phyloP scores from a whole-genome alignment of 192 early-diverging fungal species.

The Paraglomus brasilianum region DNA sequence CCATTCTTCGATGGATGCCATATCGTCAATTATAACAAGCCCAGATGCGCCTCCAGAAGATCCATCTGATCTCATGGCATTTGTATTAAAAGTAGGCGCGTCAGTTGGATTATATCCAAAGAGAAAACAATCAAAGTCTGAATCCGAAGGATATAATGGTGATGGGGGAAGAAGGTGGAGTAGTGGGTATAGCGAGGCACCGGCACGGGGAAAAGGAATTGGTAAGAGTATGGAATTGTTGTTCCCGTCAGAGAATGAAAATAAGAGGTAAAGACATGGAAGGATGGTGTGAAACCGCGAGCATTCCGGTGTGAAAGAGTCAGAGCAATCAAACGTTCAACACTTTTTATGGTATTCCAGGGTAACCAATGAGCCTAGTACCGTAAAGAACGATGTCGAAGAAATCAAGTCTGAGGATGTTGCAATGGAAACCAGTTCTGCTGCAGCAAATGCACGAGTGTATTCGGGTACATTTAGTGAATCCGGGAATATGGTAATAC shows the following conservation, averaged over 20 bases:
- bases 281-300: too few species aligned
- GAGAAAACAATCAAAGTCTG: not conserved
- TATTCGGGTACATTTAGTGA: too few species aligned
- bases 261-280: not conserved
- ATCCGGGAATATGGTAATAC: too few species aligned
- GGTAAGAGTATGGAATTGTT: not conserved
- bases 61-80: slow-evolving; percentile 1
- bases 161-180: too few species aligned
- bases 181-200: not conserved
- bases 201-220: not conserved
- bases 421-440: too few species aligned
- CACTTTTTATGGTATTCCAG: too few species aligned
- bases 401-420: too few species aligned
- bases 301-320: too few species aligned
- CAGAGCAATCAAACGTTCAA: too few species aligned
- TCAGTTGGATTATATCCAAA: not conserved
- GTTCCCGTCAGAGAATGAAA: not conserved
- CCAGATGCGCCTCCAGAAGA: not conserved
- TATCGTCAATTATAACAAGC: not conserved
- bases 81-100: not conserved
- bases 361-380: too few species aligned
- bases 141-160: not conserved
- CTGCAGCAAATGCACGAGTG: too few species aligned
- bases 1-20: not conserved
- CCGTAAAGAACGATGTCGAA: too few species aligned